Conservation (phyloP, 495 filamentous ascomycete genomes). For the Talaromyces stipitatus region DNA sequence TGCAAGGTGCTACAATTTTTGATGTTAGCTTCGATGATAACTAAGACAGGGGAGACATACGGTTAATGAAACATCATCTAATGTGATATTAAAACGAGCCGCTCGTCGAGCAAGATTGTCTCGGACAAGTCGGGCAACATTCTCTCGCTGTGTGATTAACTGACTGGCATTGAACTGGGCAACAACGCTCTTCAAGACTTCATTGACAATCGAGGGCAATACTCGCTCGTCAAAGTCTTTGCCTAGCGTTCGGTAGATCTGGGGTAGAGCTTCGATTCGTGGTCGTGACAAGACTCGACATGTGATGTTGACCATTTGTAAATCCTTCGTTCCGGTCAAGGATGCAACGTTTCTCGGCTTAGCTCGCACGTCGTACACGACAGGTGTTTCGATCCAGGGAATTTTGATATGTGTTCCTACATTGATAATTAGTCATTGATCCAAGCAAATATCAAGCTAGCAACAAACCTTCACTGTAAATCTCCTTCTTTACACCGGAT, state of each 20-base stretch:
- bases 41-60: conserved; percentile 43
- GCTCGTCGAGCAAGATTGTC: conserved; percentile 88
- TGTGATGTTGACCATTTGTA: conserved; percentile 99
- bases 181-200: conserved; percentile 97
- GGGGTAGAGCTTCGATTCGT: conserved; percentile 77
- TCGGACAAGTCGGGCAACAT: conserved; percentile 80
- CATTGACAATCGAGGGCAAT: conserved; percentile 95
- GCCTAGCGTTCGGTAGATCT: conserved; percentile 94
- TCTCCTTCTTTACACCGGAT: conserved; percentile 92
- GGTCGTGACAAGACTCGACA: conserved; percentile 97
- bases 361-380: conserved; percentile 95
- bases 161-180: conserved; percentile 99
- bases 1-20: conserved; percentile 69
- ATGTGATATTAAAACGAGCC: conserved; percentile 90
- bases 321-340: conserved; percentile 95
- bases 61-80: conserved; percentile 96
- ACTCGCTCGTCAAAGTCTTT: conserved; percentile 96
- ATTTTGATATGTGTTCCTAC: conserved; percentile 86
- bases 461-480: conserved; percentile 81
- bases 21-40: conserved; percentile 11
- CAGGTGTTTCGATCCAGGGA: conserved; percentile 94
- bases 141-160: conserved; percentile 97
- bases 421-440: background rate
- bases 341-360: conserved; percentile 96
- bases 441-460: background rate